phyloP scores from a whole-genome alignment of 2,329 filamentous ascomycete genomes.

The Paecilomyces sp. region DNA sequence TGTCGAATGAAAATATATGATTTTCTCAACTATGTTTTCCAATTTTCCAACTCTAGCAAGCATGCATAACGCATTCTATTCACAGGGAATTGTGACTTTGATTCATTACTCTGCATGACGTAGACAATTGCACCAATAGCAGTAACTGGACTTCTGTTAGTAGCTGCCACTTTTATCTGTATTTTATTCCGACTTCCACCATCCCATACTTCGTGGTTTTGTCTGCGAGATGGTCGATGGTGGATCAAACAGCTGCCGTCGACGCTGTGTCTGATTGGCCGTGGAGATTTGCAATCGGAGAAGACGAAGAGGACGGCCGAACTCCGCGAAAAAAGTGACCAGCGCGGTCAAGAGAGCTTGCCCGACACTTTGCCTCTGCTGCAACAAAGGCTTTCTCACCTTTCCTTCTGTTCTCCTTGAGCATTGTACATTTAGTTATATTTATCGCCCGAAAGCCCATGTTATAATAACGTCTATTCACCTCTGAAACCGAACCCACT shows the following conservation, averaged over 20 bases:
- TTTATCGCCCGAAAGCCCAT: neutral
- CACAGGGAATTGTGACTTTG: neutral
- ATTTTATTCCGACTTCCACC: too few relatives aligned
- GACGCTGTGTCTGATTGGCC: neutral
- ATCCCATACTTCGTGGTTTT: too few relatives aligned
- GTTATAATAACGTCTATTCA: neutral
- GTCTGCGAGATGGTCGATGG: neutral
- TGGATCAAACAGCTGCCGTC: neutral
- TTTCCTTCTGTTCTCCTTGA: neutral
- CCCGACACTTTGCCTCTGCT: neutral
- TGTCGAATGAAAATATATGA: too few relatives aligned
- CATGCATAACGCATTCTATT: too few relatives aligned
- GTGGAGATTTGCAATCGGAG: conserved; percentile 4
- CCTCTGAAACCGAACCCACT: neutral
- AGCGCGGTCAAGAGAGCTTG: neutral
- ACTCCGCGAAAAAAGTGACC: conserved; percentile 5
- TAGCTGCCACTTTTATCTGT: neutral
- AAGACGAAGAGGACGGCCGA: conserved; percentile 2
- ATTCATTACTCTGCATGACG: neutral
- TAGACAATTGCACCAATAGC: neutral
- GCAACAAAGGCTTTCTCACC: neutral
- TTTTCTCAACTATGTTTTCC: too few relatives aligned
- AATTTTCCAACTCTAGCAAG: neutral
- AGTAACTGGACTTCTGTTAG: neutral
- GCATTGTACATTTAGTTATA: neutral